Base-by-base conservation (phyloP, 371 early-diverging fungal genomes). In the Syncephalastrum sp. region DNA sequence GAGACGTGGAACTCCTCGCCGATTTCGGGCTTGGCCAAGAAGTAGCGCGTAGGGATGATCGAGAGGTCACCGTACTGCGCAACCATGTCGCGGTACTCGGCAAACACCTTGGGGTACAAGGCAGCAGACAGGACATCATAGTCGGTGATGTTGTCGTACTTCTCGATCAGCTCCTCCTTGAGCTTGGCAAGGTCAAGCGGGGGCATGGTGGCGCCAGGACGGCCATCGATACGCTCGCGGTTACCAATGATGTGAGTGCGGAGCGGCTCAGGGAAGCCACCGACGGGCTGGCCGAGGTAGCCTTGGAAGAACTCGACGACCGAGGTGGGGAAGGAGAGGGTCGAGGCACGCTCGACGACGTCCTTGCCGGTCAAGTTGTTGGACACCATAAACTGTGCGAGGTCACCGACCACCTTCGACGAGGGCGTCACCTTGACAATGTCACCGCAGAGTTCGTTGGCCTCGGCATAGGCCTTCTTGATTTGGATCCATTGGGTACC, bases 231-330 rank as follows among this genome's bases (percentile, higher is more conserved):
- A 29, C 86, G 82, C 43, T 85, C 84, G 47, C 89, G 65, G 21
- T 87, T 81, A 45, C 86, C 82, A 60, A 97, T 85, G 57, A 97
- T 93, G 54, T 87, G 77, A 10, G 86, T 75, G 29, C 96, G 87
- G 54, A 97, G 76, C 19, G 90, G 90, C 67, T 97, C 96, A 13
- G 92, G 91, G 87, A 94, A 97, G 15, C 97, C 97, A 63, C 93
- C 94, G 58, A 90, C 85, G 21, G 97, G 97, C 69, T 92, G 91
- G 47, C 97, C 97, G 8, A 97, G 79, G 61, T 87, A 91, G 38
- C 97, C 97, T 72, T 95, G 95, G 87, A 92, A 95, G 82, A 93
- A 94, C 69, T 97, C 97, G 13, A 97, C 86, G 8, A 97, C 94
- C 13, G 92, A 92, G 19, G 87, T 87, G 24, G 97, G 97, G 88